Percentiles rank a stretch among this genome's conserved stretches.
These are phyloP conservation scores for Puccinia polysora DNA, from an alignment of 1,284 basidiomycete genomes.

Conservation along the genomic window DNA sequence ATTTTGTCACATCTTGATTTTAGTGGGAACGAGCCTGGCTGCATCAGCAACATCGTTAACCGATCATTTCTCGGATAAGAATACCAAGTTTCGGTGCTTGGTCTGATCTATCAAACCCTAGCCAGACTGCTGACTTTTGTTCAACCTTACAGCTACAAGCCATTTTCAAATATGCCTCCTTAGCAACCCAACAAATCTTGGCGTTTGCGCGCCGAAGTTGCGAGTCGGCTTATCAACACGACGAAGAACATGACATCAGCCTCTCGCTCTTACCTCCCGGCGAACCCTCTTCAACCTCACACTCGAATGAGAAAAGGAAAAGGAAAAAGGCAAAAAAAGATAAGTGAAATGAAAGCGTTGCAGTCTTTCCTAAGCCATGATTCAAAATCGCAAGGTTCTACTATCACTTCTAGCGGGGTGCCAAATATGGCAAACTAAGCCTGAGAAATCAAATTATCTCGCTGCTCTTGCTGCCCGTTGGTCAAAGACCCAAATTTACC, in stretches of 20 bases:
- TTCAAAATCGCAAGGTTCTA: no score
- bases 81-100: no score
- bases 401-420: no score
- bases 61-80: neutral
- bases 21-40: neutral
- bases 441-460: no score
- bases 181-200: constrained; percentile 25
- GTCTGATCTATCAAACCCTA: neutral
- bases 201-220: constrained; percentile 20
- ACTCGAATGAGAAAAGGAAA: constrained; percentile 5
- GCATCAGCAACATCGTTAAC: neutral
- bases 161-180: constrained; percentile 10
- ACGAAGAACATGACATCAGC: neutral
- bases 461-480: no score
- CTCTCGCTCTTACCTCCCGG: neutral
- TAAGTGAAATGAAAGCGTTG: neutral
- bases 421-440: no score
- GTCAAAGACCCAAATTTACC: no score
- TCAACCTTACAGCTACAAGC: constrained; percentile 12
- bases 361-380: neutral
- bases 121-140: neutral
- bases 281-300: neutral
- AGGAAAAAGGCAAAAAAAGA: constrained; percentile 32
- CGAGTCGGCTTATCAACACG: constrained; percentile 1
- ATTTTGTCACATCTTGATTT: neutral